phyloP scores from a whole-genome alignment of 2,329 filamentous ascomycete genomes.

The Colletotrichum cereale region DNA sequence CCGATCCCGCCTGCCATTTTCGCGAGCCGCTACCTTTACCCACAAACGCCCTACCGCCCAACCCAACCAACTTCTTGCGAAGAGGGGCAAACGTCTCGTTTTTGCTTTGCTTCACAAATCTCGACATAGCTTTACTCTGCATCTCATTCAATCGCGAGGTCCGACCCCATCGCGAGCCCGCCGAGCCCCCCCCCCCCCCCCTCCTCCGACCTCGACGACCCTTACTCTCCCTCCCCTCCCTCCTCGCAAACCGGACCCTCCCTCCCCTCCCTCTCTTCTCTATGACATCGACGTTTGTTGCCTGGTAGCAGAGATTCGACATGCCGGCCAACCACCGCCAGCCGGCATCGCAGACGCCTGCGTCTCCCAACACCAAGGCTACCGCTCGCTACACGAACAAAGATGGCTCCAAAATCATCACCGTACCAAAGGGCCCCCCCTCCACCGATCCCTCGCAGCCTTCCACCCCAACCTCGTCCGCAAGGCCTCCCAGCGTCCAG shows the following conservation, averaged over 20 bases:
- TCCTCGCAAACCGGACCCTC: constrained; percentile 33
- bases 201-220: constrained; percentile 8
- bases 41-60: constrained; percentile 26
- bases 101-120: constrained; percentile 27
- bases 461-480: constrained; percentile 61
- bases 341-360: constrained; percentile 61
- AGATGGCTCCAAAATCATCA: constrained; percentile 78
- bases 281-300: constrained; percentile 54
- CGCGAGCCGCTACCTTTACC: constrained; percentile 35
- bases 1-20: constrained; percentile 35
- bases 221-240: not conserved
- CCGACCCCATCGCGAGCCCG: not conserved
- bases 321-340: constrained; percentile 68
- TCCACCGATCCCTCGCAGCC: constrained; percentile 66
- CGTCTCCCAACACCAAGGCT: constrained; percentile 64
- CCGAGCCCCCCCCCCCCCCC: not conserved
- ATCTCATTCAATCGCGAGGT: constrained; percentile 15
- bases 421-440: constrained; percentile 67
- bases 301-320: constrained; percentile 50
- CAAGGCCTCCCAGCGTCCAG: constrained; percentile 47
- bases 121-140: constrained; percentile 6
- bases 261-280: constrained; percentile 44
- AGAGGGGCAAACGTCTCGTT: constrained; percentile 16
- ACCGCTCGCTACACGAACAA: constrained; percentile 76
- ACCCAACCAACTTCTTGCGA: constrained; percentile 20